Evolutionary conservation across 768 basidiomycete species (phyloP), one percentile per base, ranked within the genome.

Genomic region (Ramaria rubella): DNA sequence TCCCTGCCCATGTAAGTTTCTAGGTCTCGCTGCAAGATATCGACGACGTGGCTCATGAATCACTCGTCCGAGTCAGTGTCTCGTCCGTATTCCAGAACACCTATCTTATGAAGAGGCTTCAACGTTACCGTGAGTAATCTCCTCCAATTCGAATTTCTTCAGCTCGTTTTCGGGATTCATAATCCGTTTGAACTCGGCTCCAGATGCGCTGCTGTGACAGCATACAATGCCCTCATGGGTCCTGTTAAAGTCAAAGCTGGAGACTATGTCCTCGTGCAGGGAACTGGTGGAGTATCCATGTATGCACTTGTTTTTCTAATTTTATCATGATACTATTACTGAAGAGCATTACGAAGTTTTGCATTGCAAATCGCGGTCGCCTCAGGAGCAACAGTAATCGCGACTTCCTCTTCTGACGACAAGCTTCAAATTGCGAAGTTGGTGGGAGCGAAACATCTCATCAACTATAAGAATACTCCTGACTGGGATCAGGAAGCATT

Each of bases 31-130:
- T n/a, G n/a, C n/a, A n/a, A n/a, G n/a, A 80, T 79, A 72, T 74
- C 0, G 9, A 15, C 24, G 17, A 55, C 11, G 11, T 38, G 36
- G 21, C 24, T 45, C 19, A 45, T 19, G 24, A 9, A 45, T 19
- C n/a, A 24, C 8, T 45, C 43, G 21, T 7, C 43, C 8, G 43
- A 21, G 43, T 7, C 8, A 54, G 11, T 60, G 69, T 62, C 68
- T 85, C 34, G 75, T 85, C 30, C 59, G 63, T 36, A 71, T 84
- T 58, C 81, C 86, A 0, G 67, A 75, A 17, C 77, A 84, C 64
- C 72, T 86, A 19, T 77, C 75, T 2, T 83, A 79, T 60, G 79
- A 81, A 59, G 81, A 88, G 64, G 86, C 78, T 0, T 80, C 85
- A 0, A 83, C 83, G 23, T 69, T 87, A 5, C 81, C 83, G 72